Percentiles rank a stretch among this genome's conserved stretches.
These are phyloP conservation scores for Periconia digitata DNA, from an alignment of 2,329 filamentous ascomycete species.

Conservation along the genomic window DNA sequence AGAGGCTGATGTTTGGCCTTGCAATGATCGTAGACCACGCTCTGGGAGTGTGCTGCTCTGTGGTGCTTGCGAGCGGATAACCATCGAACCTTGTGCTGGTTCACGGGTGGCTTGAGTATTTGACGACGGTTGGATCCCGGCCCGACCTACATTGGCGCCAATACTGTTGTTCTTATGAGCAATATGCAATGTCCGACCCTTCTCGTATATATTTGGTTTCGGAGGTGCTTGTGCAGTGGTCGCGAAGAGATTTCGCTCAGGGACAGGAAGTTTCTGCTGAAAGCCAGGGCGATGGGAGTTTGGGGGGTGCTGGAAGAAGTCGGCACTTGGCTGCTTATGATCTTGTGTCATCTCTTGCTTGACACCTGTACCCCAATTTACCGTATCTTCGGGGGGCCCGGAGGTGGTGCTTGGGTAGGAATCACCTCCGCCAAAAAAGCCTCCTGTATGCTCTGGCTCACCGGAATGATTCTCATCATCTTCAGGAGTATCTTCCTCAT, in stretches of 20 bases:
- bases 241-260: not conserved
- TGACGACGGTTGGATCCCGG: conserved; percentile 13
- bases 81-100: not conserved
- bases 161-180: not conserved
- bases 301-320: too few species aligned
- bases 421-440: conserved; percentile 21
- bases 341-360: not conserved
- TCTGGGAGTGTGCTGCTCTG: not conserved
- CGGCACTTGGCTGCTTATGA: not conserved
- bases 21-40: not conserved
- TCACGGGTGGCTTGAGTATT: conserved; percentile 11
- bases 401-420: conserved; percentile 44
- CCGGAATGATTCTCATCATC: conserved; percentile 3
- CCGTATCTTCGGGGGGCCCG: conserved; percentile 20
- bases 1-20: not conserved
- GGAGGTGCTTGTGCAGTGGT: not conserved
- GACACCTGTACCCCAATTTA: conserved; percentile 13
- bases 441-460: not conserved
- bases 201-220: not conserved
- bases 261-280: too few species aligned
- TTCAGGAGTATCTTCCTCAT: conserved; percentile 1
- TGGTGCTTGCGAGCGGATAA: not conserved
- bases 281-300: too few species aligned
- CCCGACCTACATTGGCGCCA: too few species aligned
- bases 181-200: too few species aligned